These are phyloP conservation scores for Exophiala spinifera DNA, from an alignment of 2,329 filamentous ascomycete genomes.

Conservation along the genomic window DNA sequence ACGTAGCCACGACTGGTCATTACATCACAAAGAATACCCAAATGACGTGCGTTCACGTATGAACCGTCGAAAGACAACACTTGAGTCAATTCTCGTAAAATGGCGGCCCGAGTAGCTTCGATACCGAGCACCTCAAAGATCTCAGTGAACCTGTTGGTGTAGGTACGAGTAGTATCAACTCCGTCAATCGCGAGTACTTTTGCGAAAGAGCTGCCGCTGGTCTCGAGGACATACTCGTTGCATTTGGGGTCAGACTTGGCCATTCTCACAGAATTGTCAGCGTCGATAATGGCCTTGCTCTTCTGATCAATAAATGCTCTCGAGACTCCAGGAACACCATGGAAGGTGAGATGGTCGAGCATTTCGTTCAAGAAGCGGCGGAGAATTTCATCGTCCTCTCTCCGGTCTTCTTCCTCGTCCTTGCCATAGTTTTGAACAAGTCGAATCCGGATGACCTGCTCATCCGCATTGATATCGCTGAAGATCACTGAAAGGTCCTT, in stretches of 20 bases:
- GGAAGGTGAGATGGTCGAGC: slow-evolving; percentile 83
- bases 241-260: slow-evolving; percentile 71
- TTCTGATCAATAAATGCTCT: slow-evolving; percentile 90
- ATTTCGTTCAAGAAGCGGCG: slow-evolving; percentile 90
- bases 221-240: slow-evolving; percentile 94
- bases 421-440: slow-evolving; percentile 67
- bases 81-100: slow-evolving; percentile 83
- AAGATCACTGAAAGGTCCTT: slow-evolving; percentile 88
- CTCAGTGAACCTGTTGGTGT: slow-evolving; percentile 94
- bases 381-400: slow-evolving; percentile 87
- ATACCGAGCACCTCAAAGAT: slow-evolving; percentile 94
- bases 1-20: slow-evolving; percentile 95
- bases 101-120: slow-evolving; percentile 81
- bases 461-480: slow-evolving; percentile 95
- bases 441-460: slow-evolving; percentile 89
- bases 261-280: slow-evolving; percentile 70
- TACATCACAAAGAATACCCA: slow-evolving; percentile 90
- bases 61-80: slow-evolving; percentile 98
- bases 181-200: slow-evolving; percentile 82
- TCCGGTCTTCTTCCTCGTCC: slow-evolving; percentile 68
- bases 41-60: slow-evolving; percentile 97
- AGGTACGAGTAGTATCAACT: slow-evolving; percentile 80
- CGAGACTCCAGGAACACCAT: slow-evolving; percentile 84
- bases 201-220: slow-evolving; percentile 81
- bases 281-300: slow-evolving; percentile 61